These are phyloP conservation scores for Prunus yedoensis DNA, from an alignment of 331 rosid species.

Conservation along the genomic window DNA sequence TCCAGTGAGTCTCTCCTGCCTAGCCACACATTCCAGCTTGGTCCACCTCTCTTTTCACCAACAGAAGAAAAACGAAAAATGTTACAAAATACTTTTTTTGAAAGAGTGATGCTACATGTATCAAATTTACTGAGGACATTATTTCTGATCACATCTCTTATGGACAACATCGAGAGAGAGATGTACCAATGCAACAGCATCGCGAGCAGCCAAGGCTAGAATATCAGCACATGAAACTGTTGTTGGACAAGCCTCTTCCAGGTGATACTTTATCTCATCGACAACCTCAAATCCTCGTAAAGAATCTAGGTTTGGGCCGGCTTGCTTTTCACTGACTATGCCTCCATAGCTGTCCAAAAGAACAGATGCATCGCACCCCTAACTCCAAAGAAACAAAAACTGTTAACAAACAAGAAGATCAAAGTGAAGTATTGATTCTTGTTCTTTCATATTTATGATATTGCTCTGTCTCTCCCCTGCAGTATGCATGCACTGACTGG, in stretches of 20 bases:
- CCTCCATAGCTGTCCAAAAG: conserved; percentile 65
- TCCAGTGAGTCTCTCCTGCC: conserved; percentile 82
- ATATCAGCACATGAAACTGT: conserved; percentile 91
- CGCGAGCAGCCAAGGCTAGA: conserved; percentile 84
- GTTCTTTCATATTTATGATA: neutral
- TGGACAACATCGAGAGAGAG: neutral
- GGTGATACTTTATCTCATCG: conserved; percentile 58
- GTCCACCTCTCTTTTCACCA: conserved; percentile 77
- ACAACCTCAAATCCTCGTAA: conserved; percentile 72
- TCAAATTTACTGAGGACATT: neutral
- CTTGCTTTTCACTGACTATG: conserved; percentile 76
- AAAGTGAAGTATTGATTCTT: neutral
- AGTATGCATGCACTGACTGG: no score
- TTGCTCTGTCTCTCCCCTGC: neutral
- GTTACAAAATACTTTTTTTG: neutral
- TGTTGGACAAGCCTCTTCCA: conserved; percentile 78
- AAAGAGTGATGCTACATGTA: neutral
- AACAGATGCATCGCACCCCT: conserved; percentile 96
- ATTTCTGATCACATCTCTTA: neutral
- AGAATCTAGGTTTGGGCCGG: conserved; percentile 66
- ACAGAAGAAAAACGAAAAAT: neutral
- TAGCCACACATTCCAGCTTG: conserved; percentile 61
- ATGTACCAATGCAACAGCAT: conserved; percentile 59
- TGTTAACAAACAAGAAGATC: neutral
- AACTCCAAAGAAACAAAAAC: neutral